A percentile compares a stretch with the other conserved stretches of the same genome.
Evolutionary conservation across 179 eudicot genomes (phyloP).

Genomic region (Corrigiola litoralis): DNA sequence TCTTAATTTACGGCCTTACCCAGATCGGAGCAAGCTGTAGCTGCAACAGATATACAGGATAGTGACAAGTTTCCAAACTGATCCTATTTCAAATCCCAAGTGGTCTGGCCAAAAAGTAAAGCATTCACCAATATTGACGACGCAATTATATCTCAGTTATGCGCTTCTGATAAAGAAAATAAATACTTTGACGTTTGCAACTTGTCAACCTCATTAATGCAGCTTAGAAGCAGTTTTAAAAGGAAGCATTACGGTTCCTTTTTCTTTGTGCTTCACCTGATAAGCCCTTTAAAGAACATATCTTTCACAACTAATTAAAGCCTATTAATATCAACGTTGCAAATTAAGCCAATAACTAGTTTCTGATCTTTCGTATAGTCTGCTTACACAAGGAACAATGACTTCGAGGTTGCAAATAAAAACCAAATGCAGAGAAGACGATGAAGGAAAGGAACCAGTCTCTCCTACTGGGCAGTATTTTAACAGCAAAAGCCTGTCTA

Average conservation of each 20-base stretch:
- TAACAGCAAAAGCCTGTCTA: constrained; percentile 69
- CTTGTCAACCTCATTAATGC: constrained; percentile 1
- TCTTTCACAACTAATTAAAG: not conserved
- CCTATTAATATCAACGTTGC: not conserved
- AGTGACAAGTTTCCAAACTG: too few relatives aligned
- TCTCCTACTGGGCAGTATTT: constrained; percentile 84
- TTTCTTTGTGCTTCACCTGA: not conserved
- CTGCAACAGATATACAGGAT: too few relatives aligned
- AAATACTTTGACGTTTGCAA: too few relatives aligned
- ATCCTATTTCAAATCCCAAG: too few relatives aligned
- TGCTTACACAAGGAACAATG: constrained; percentile 4
- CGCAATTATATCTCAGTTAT: too few relatives aligned
- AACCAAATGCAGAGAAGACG: constrained; percentile 22
- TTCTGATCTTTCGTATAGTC: not conserved
- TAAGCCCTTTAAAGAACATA: not conserved
- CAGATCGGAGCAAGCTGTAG: too few relatives aligned
- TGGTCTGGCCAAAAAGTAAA: too few relatives aligned
- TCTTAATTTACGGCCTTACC: too few relatives aligned
- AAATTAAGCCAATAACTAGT: not conserved
- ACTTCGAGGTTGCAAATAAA: constrained; percentile 19
- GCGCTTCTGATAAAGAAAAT: too few relatives aligned
- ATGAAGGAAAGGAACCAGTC: constrained; percentile 50
- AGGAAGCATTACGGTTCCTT: not conserved
- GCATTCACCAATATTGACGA: too few relatives aligned
- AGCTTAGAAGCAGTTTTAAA: not conserved